A percentile compares a stretch with the other conserved stretches of the same genome.
Evolutionary conservation across 208 protist genomes (phyloP).

Genomic region (Histomonas meleagridis): DNA sequence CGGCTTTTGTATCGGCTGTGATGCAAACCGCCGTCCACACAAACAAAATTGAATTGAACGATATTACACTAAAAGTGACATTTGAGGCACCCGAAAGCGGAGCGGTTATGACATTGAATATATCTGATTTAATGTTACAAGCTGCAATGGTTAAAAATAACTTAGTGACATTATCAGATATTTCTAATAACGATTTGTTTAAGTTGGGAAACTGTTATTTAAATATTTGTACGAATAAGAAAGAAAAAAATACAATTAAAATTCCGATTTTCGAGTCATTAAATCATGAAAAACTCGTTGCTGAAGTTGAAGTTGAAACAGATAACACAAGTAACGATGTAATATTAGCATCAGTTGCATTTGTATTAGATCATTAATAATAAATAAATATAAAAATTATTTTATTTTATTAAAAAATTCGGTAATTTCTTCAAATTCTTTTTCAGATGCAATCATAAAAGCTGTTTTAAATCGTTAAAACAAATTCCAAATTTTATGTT

Average conservation of each 20-base stretch:
- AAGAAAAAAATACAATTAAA: background rate
- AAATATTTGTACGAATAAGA: background rate
- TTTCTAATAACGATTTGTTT: background rate
- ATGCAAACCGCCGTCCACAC: background rate
- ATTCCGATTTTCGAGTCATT: slow-evolving; percentile 12
- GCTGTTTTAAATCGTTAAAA: too few species aligned
- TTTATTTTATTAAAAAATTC: too few species aligned
- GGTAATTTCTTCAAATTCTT: too few species aligned
- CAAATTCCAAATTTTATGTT: too few species aligned
- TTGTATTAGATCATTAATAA: background rate
- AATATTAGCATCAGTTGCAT: background rate
- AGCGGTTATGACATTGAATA: background rate
- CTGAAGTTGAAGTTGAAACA: background rate
- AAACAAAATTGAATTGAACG: background rate
- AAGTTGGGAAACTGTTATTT: background rate
- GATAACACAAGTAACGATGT: background rate
- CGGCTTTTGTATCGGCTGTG: background rate
- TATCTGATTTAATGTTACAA: background rate
- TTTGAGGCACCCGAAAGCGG: background rate
- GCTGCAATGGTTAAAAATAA: background rate
- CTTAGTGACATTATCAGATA: background rate
- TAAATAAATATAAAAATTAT: too few species aligned
- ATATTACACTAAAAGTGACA: background rate
- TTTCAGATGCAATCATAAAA: too few species aligned
- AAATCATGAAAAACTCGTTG: background rate